Base-by-base conservation (phyloP, 495 filamentous ascomycete species). In the Penicillium paxilli region DNA sequence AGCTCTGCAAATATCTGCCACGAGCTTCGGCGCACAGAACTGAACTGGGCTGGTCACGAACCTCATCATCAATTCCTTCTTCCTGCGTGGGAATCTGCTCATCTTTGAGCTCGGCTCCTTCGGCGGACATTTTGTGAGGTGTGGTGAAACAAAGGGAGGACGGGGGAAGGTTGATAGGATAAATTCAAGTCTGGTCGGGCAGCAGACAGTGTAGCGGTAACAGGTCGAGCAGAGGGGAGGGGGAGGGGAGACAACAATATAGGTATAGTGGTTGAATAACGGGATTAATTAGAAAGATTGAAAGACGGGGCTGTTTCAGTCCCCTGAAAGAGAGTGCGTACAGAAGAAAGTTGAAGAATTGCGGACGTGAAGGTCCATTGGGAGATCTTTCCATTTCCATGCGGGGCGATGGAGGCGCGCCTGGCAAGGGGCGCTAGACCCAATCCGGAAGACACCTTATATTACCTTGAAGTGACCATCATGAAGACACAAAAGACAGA, bases 21-120 rank as follows among this genome's bases (percentile, higher is more conserved):
- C n/a, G n/a, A n/a, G 11, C 30, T 10, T 32, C 8, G 30, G 11
- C 30, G 30, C 30, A 32, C 30, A 14, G 30, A 30, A 12, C 12
- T 12, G 30, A 32, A 14, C 2, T 14, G 30, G 3, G 30, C 4
- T 32, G 11, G 30, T 14, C 45, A 60, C 67, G 20, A 70, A 78
- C 75, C 70, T 78, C 75, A 54, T 78, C 75, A 48, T 78, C 73
- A 41, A 59, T 67, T 3, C 72, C 75, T 48, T 72, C 73, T 46
- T 72, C 63, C 40, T 73, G 70, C 26, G 64, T 46, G 25, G 72
- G 67, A 47, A 75, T 30, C 55, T 62, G 71, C 67, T 75, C 70
- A 32, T 70, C 67, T 55, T 71, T 68, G 14, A 78, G 47, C 54
- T 77, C 66, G 23, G 64, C 47, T 38, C 65, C 67, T 61, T 78